phyloP scores from a whole-genome alignment of 2,329 filamentous ascomycete species.

The Diplodia mutila region DNA sequence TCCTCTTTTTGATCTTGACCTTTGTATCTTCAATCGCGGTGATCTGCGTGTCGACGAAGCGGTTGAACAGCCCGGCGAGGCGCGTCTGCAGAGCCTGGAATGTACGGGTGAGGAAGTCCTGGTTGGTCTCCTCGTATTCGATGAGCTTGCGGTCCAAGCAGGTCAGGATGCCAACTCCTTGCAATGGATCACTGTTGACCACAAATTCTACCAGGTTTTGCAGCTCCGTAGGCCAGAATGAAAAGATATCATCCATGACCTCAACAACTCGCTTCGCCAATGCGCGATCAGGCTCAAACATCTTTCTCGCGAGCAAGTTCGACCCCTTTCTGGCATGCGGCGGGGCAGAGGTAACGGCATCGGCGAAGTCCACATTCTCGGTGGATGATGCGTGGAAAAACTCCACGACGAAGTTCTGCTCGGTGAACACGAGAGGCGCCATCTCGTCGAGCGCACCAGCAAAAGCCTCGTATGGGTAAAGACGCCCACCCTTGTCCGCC shows the following conservation, averaged over 20 bases:
- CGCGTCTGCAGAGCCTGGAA: conserved; percentile 79
- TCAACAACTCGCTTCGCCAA: conserved; percentile 83
- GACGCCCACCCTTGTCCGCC: conserved; percentile 63
- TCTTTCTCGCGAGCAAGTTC: conserved; percentile 72
- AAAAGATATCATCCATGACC: conserved; percentile 86
- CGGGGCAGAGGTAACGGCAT: conserved; percentile 68
- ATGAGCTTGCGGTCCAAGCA: conserved; percentile 77
- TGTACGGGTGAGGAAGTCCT: conserved; percentile 82
- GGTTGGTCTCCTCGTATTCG: conserved; percentile 84
- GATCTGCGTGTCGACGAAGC: conserved; percentile 93
- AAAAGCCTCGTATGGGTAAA: conserved; percentile 81
- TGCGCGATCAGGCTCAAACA: conserved; percentile 86
- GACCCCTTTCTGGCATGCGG: conserved; percentile 72
- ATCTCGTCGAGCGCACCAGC: conserved; percentile 78
- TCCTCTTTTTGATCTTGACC: conserved; percentile 98
- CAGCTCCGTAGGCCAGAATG: conserved; percentile 78
- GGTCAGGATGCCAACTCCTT: conserved; percentile 86
- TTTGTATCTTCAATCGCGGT: conserved; percentile 97
- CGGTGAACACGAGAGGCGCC: conserved; percentile 80
- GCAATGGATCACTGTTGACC: conserved; percentile 78
- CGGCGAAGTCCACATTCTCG: conserved; percentile 79
- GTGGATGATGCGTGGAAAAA: conserved; percentile 94
- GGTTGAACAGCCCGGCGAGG: conserved; percentile 76
- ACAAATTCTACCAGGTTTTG: conserved; percentile 84
- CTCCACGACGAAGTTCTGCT: conserved; percentile 96